phyloP scores from a whole-genome alignment of 805 yeast genomes.

The Metschnikowia dekortorum region DNA sequence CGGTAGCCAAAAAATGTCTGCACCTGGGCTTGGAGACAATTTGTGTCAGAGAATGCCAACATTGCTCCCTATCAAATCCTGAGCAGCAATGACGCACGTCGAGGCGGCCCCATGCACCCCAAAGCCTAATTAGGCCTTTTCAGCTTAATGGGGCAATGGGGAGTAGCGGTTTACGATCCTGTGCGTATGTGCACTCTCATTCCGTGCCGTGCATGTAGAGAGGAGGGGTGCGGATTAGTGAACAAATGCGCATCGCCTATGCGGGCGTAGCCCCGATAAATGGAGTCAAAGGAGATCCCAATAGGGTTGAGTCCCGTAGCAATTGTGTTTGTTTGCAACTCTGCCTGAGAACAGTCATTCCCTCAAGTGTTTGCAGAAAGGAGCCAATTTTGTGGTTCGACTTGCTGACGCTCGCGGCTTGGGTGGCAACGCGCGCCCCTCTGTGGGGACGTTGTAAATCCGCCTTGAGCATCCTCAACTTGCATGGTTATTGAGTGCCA shows the following conservation, averaged over 20 bases:
- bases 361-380: too few relatives aligned
- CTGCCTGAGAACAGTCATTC: background rate
- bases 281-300: too few relatives aligned
- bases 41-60: background rate
- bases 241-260: background rate
- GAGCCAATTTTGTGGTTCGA: too few relatives aligned
- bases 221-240: constrained; percentile 2
- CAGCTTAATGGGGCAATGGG: constrained; percentile 5
- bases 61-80: background rate
- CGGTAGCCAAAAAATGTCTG: background rate
- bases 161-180: background rate
- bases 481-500: background rate
- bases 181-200: background rate
- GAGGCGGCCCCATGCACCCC: background rate
- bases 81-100: background rate
- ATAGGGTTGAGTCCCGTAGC: too few relatives aligned
- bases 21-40: background rate
- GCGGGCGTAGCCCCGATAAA: background rate
- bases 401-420: too few relatives aligned
- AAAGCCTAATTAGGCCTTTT: constrained; percentile 6
- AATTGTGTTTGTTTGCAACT: too few relatives aligned
- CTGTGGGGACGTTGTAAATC: constrained; percentile 2
- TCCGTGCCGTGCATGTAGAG: constrained; percentile 6
- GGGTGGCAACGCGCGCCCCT: too few relatives aligned
- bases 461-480: background rate